These are phyloP conservation scores for Hypomontagnella submonticulosa DNA, from an alignment of 495 filamentous ascomycete species.

Conservation along the genomic window DNA sequence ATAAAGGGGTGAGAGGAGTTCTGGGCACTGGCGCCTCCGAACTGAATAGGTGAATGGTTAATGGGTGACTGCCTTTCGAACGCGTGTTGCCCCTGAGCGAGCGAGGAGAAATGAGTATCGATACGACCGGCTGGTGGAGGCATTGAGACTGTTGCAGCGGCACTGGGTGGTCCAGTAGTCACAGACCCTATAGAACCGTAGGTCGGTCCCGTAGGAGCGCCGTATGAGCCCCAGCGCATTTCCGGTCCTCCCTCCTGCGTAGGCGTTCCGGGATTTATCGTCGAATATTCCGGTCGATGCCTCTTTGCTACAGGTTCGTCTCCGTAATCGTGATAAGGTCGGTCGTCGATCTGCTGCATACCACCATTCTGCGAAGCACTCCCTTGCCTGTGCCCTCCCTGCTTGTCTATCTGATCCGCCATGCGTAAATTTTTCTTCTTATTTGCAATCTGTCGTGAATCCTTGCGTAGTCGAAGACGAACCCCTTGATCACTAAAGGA, in stretches of 20 bases:
- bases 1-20: slow-evolving; percentile 45
- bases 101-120: slow-evolving; percentile 46
- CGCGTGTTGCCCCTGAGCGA: slow-evolving; percentile 40
- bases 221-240: slow-evolving; percentile 45
- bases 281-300: slow-evolving; percentile 42
- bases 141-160: slow-evolving; percentile 46
- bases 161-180: slow-evolving; percentile 43
- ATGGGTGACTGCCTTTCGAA: slow-evolving; percentile 47
- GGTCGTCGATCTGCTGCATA: slow-evolving; percentile 43
- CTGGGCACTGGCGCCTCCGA: slow-evolving; percentile 37
- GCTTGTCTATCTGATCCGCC: slow-evolving; percentile 43
- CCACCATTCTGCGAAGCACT: slow-evolving; percentile 40
- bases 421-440: slow-evolving; percentile 54
- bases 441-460: slow-evolving; percentile 62
- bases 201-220: slow-evolving; percentile 27
- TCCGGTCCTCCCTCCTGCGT: slow-evolving; percentile 45
- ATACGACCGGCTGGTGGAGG: slow-evolving; percentile 47
- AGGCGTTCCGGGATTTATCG: slow-evolving; percentile 39
- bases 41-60: slow-evolving; percentile 47
- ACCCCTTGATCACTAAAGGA: slow-evolving; percentile 97
- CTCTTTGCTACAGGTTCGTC: slow-evolving; percentile 46
- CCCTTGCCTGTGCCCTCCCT: slow-evolving; percentile 34
- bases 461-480: slow-evolving; percentile 87
- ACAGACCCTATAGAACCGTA: slow-evolving; percentile 45
- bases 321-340: slow-evolving; percentile 44